Base-by-base conservation (phyloP, 2,329 filamentous ascomycete genomes). In the Aspergillus aculeatinus region DNA sequence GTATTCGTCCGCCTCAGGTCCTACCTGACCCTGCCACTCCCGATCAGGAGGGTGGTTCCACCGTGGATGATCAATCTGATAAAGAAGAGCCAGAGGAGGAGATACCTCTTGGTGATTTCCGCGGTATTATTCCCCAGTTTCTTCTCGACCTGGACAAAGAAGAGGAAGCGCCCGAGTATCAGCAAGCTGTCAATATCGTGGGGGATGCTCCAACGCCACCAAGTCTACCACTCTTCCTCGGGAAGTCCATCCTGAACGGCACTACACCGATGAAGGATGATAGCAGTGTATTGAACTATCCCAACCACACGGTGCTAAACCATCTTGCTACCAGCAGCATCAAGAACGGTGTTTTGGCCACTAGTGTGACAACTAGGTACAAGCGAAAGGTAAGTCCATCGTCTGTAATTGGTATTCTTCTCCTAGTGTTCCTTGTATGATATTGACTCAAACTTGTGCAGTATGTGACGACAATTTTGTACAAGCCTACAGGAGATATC, bases 401-500 rank as follows among this genome's bases (percentile, higher is more conserved):
- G 55, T 3, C 4, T 27, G 5, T 3, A 33, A 11, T 31, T 25
- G 1, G 14, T 33, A 12, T 5, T 12, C 33, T 35, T 16, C 5
- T 5, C 12, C 14, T 16, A 35, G 33, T 35, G 11, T 48, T 29
- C 27, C 27, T 12, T n/a, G 50, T 48, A 50, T 48, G 16, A 16
- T 59, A 59, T 66, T 74, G 53, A 73, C 63, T 27, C 33, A 42
- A 21, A 16, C 57, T 39, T 63, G 58, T 48, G 25, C 69, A 97
- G 94, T 98, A 98, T 77, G 90, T 98, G 39, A 98, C 94, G 4
- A 97, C 93, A 2, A 96, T 98, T 73, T 89, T 98, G 81, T 98
- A 98, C 80, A 98, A 97, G 81, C 92, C 92, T 19, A 92, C 92
- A 21, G 82, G 71, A 31, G 70, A 77, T 62, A 72, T 74, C 48